Evolutionary conservation across 2,329 filamentous ascomycete genomes (phyloP), one percentile per base, ranked within the genome.

Genomic region (Neonectria sp.): DNA sequence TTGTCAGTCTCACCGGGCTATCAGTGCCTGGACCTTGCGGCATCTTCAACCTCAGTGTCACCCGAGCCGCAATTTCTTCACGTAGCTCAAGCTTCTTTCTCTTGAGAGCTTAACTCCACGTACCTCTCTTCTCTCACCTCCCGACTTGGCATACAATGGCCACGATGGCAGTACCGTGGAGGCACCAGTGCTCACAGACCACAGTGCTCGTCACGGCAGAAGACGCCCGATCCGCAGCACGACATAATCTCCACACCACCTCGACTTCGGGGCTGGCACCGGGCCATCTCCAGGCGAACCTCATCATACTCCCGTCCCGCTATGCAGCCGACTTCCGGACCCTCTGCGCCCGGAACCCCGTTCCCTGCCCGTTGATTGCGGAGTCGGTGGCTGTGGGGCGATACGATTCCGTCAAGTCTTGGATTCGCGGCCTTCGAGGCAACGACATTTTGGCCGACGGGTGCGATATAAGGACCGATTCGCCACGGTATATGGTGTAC

Each of bases 281-380:
- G 0, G 82, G 82, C 13, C 84, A 86, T 71, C 79, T 91, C 15
- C 89, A 91, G 81, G 89, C 89, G 45, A 92, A 92, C 71, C 81
- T 92, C 43, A 83, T 92, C 45, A 82, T 91, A 12, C 81, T 92
- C 1, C 89, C 89, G 0, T 85, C 84, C 2, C 77, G 80, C 35
- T 88, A 90, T 75, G 89, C 89, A 13, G 58, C 79, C 21, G 87
- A 91, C 75, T 92, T 91, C 76, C 83, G 86, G 13, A 76, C 84
- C 21, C 85, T 91, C 27, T 91, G 89, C 76, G 81, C 82, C 1
- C 84, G 89, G 55, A 92, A 92, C 70, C 88, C 89, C 3, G 89
- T 91, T 0, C 85, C 89, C 0, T 91, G 89, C 71, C 89, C 89
- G 1, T 79, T 92, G 0, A 80, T 91, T 11, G 88, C 85, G 13